Base-by-base conservation (phyloP, 2,329 filamentous ascomycete genomes). In the Lecanoromycetidae sp. region DNA sequence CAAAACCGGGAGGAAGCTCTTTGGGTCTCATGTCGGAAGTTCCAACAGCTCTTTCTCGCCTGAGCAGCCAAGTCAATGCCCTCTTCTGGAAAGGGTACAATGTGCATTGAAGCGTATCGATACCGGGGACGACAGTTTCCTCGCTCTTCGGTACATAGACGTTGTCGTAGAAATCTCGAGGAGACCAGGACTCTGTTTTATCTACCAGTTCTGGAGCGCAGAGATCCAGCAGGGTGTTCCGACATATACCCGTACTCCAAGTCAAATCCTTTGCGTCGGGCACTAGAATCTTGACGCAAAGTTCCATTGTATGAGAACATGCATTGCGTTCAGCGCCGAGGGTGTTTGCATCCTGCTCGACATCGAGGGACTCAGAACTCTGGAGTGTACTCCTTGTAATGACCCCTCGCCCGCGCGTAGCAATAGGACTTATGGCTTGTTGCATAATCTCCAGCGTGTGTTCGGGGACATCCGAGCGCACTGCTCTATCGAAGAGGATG, bases 11-110 rank as follows among this genome's bases (percentile, higher is more conserved):
- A 2, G 67, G 65, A 7, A 68, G 54, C 4, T 46, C 35, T 15
- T 44, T 47, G 10, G 36, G 41, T 0, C 48, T 26, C n/a, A n/a
- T n/a, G n/a, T n/a, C n/a, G n/a, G n/a, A n/a, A n/a, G n/a, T n/a
- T n/a, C n/a, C n/a, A n/a, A n/a, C 54, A 48, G 64, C 57, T 9
- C 66, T 63, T 56, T 71, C 70, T 51, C 66, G 64, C 47, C 59
- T 51, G 34, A 72, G 50, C 32, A 72, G 59, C 70, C 70, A 72
- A 30, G 63, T 55, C 9, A 71, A 61, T 6, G 69, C 65, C 51
- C 70, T 64, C 46, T 61, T 60, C 48, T 72, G 70, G 45, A 72
- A 72, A 3, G 70, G 67, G 51, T 67, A 71, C n/a, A 72, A 60
- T 27, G 63, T 57, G 48, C 62, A 65, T 30, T 61, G 57, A 5